A percentile compares a stretch with the other conserved stretches of the same genome.
Conservation (phyloP, 208 protist species). For the Acanthamoeba royreba region DNA sequence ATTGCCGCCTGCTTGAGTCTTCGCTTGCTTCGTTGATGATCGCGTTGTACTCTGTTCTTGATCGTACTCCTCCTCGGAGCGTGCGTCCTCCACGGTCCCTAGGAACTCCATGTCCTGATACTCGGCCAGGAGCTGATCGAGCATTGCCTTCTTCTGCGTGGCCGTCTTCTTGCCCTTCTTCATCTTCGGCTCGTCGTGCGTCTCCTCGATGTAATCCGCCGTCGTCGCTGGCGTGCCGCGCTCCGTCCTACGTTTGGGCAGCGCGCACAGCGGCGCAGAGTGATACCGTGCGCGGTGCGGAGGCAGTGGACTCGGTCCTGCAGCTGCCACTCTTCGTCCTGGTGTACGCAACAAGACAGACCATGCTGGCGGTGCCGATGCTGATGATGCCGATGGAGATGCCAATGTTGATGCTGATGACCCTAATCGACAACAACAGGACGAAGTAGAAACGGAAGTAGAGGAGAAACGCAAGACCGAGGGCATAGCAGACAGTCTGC, state of each 20-base stretch:
- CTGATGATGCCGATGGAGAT: too few relatives aligned
- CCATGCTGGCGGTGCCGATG: too few relatives aligned
- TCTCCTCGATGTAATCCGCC: neutral
- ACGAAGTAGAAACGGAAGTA: too few relatives aligned
- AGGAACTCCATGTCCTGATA: neutral
- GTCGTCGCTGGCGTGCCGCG: too few relatives aligned
- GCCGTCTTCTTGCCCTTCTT: neutral
- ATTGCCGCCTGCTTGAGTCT: neutral
- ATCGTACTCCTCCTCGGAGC: neutral
- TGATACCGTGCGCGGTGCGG: neutral
- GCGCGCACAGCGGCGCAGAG: neutral
- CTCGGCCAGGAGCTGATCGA: conserved; percentile 1
- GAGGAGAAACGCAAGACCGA: too few relatives aligned
- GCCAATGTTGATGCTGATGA: too few relatives aligned
- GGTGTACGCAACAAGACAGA: too few relatives aligned
- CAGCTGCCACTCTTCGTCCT: too few relatives aligned
- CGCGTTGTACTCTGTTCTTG: neutral
- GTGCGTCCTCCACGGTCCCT: neutral
- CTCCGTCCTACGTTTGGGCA: too few relatives aligned
- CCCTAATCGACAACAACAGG: too few relatives aligned
- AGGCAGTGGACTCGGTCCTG: neutral
- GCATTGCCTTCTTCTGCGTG: neutral
- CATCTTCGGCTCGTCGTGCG: neutral
- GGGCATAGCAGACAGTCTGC: too few relatives aligned
- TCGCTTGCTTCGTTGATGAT: neutral